These are phyloP conservation scores for Coprinellus micaceus DNA, from an alignment of 768 basidiomycete genomes.

Conservation along the genomic window DNA sequence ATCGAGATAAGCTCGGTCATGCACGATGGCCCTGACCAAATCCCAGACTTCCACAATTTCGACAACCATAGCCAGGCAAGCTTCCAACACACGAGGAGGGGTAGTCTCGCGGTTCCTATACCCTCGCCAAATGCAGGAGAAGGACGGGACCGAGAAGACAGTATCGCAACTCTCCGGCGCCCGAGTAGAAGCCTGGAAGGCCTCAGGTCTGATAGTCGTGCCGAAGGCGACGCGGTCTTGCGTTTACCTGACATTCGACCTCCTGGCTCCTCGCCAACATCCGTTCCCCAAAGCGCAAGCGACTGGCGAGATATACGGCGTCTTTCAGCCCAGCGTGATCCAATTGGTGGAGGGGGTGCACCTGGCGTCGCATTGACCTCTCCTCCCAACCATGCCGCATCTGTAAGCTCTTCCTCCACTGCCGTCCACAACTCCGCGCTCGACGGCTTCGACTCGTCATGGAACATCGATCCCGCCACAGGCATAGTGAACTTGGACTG, in stretches of 20 bases:
- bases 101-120: constrained; percentile 62
- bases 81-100: constrained; percentile 33
- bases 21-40: constrained; percentile 28
- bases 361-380: constrained; percentile 3
- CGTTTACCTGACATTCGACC: constrained; percentile 14
- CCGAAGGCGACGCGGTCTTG: constrained; percentile 4
- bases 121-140: constrained; percentile 30
- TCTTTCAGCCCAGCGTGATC: constrained; percentile 19
- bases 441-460: constrained; percentile 43
- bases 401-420: constrained; percentile 1
- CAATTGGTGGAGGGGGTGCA: not conserved
- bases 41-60: constrained; percentile 14
- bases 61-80: constrained; percentile 18
- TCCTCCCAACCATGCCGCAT: not conserved
- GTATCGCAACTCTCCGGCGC: constrained; percentile 54
- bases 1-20: constrained; percentile 39
- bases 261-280: constrained; percentile 27
- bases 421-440: constrained; percentile 15
- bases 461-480: constrained; percentile 21
- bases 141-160: constrained; percentile 52
- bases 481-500: constrained; percentile 17
- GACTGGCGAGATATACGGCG: constrained; percentile 56
- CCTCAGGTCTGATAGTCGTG: constrained; percentile 12
- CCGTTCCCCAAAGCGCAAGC: constrained; percentile 49
- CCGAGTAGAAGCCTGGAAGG: constrained; percentile 62